These are phyloP conservation scores for Dryas alaskensis DNA, from an alignment of 306 rosid genomes.

Conservation along the genomic window DNA sequence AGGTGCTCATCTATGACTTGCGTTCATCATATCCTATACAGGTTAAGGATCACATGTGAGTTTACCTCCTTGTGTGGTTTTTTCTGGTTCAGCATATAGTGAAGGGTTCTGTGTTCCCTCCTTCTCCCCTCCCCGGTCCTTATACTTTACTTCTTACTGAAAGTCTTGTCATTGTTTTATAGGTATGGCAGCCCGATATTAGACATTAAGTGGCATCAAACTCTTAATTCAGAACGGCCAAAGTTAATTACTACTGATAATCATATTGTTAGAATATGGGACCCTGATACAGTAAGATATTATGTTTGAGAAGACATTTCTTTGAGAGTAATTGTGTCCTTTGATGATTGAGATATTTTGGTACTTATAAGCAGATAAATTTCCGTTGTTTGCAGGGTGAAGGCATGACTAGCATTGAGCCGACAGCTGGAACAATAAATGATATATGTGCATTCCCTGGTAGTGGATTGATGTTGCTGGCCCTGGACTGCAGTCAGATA, in stretches of 20 bases:
- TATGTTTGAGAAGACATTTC: not conserved
- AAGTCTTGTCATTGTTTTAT: conserved; percentile 21
- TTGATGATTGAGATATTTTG: not conserved
- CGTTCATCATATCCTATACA: conserved; percentile 75
- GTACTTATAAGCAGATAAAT: not conserved
- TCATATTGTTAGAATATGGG: conserved; percentile 87
- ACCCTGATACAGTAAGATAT: conserved; percentile 68
- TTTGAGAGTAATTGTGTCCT: not conserved
- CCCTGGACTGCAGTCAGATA: conserved; percentile 79
- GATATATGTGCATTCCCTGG: conserved; percentile 76
- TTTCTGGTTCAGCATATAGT: not conserved
- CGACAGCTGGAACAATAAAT: conserved; percentile 69
- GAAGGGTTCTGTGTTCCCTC: not conserved
- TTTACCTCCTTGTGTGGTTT: conserved; percentile 19
- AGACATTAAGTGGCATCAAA: conserved; percentile 93
- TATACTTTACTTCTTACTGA: conserved; percentile 19
- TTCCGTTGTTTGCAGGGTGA: conserved; percentile 59
- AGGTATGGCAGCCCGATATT: conserved; percentile 92
- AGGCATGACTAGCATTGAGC: conserved; percentile 95
- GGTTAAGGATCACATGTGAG: conserved; percentile 87
- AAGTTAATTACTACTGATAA: conserved; percentile 74
- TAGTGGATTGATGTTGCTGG: conserved; percentile 87
- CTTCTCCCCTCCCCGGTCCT: not conserved
- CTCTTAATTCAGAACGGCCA: conserved; percentile 66
- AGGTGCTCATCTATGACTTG: conserved; percentile 87